phyloP scores from a whole-genome alignment of 441 rosid genomes.

The Dalechampia spathulata region DNA sequence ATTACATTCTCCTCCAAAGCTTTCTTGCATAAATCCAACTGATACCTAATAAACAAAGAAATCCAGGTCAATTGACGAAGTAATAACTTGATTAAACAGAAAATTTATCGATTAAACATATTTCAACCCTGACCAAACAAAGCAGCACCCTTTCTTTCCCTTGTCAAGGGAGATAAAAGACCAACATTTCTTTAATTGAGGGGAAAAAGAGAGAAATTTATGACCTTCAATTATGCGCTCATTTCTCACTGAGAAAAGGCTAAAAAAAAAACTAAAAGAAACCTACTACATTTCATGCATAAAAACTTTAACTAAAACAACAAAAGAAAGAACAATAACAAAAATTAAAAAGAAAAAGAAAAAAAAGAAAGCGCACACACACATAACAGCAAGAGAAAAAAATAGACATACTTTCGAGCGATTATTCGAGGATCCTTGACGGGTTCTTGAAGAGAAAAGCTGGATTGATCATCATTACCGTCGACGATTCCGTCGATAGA shows the following conservation, averaged over 20 bases:
- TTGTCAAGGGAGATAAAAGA: not conserved
- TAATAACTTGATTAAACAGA: not conserved
- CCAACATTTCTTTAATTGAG: too few relatives aligned
- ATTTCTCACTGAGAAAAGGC: too few relatives aligned
- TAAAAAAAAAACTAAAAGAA: too few relatives aligned
- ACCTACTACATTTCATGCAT: too few relatives aligned
- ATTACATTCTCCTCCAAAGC: slow-evolving; percentile 78
- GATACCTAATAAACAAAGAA: slow-evolving; percentile 49
- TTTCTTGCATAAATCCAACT: slow-evolving; percentile 76
- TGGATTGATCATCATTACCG: slow-evolving; percentile 2
- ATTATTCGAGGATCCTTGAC: slow-evolving; percentile 67
- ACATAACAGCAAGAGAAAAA: not conserved
- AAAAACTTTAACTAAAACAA: too few relatives aligned
- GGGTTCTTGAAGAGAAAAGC: slow-evolving; percentile 8
- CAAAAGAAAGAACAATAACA: not conserved
- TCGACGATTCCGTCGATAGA: slow-evolving; percentile 11
- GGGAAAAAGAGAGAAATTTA: too few relatives aligned
- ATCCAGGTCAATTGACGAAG: too few relatives aligned
- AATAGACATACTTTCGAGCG: slow-evolving; percentile 54
- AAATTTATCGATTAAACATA: not conserved
- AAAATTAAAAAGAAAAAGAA: not conserved
- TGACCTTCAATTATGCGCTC: too few relatives aligned
- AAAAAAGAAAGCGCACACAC: too few relatives aligned
- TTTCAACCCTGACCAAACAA: not conserved
- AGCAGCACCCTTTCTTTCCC: not conserved